Evolutionary conservation across 2,329 filamentous ascomycete species (phyloP).

Genomic region (Venturia pyrina): DNA sequence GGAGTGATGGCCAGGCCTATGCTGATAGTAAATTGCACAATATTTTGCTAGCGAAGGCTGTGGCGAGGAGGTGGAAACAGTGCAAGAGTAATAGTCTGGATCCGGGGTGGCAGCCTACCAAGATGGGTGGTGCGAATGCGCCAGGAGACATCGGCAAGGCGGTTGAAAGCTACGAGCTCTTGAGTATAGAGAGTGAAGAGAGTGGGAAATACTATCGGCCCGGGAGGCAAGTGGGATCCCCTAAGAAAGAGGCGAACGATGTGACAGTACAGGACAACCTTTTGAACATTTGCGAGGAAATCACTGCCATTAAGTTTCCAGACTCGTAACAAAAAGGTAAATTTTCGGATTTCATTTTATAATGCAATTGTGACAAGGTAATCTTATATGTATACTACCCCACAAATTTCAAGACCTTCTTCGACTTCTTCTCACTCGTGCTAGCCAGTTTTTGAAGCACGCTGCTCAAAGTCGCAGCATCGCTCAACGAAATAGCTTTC

Average conservation of each 20-base stretch:
- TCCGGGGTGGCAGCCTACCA: slow-evolving; percentile 46
- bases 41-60: slow-evolving; percentile 45
- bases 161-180: slow-evolving; percentile 38
- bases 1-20: slow-evolving; percentile 34
- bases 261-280: slow-evolving; percentile 35
- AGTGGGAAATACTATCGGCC: slow-evolving; percentile 32
- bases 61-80: slow-evolving; percentile 36
- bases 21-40: slow-evolving; percentile 48
- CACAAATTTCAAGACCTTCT: neutral
- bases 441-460: neutral
- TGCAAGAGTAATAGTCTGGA: slow-evolving; percentile 40
- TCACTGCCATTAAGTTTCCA: slow-evolving; percentile 26
- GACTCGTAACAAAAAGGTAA: slow-evolving; percentile 8
- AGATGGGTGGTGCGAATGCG: slow-evolving; percentile 42
- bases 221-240: slow-evolving; percentile 20
- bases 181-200: slow-evolving; percentile 31
- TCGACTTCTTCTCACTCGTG: neutral
- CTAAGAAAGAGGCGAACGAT: slow-evolving; percentile 33
- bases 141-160: slow-evolving; percentile 38
- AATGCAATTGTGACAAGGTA: neutral
- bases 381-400: neutral
- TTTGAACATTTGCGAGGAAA: slow-evolving; percentile 27
- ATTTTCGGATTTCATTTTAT: neutral
- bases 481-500: slow-evolving; percentile 4
- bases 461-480: neutral